phyloP scores from a whole-genome alignment of 2,329 filamentous ascomycete genomes.

The Fusarium brevicatenulatum region DNA sequence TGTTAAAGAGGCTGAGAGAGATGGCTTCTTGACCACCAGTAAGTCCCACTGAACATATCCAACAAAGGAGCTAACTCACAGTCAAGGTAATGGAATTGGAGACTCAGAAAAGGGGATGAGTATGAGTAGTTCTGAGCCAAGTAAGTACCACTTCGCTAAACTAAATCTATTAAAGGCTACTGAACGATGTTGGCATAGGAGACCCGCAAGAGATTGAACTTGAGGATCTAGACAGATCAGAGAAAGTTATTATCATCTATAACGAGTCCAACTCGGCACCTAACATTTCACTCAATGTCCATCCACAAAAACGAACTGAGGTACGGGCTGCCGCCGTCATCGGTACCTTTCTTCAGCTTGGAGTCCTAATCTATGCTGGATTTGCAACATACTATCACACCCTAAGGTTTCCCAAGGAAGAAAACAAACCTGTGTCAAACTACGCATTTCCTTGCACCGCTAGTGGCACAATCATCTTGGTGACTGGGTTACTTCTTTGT shows the following conservation, averaged over 20 bases:
- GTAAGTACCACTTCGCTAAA: background rate
- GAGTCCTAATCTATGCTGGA: background rate
- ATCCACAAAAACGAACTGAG: fast-evolving
- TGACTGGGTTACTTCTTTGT: too few species aligned
- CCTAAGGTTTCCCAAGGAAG: too few species aligned
- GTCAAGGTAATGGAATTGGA: fast-evolving
- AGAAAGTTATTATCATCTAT: background rate
- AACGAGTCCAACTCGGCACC: background rate
- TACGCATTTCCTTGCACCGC: too few species aligned
- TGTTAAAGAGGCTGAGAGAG: fast-evolving
- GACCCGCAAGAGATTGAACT: background rate
- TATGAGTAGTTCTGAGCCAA: too few species aligned
- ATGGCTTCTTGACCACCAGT: background rate
- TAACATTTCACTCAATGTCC: background rate
- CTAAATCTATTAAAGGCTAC: too few species aligned
- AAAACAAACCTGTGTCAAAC: too few species aligned
- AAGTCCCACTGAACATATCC: fast-evolving
- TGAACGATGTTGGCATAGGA: too few species aligned
- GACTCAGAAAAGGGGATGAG: background rate
- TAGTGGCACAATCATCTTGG: too few species aligned
- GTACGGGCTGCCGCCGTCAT: background rate
- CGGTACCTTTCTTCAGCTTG: background rate
- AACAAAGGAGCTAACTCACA: fast-evolving
- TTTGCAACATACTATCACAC: background rate
- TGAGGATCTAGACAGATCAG: fast-evolving